Percentiles rank a stretch among this genome's conserved stretches.
Conservation (phyloP, 2,329 filamentous ascomycete genomes). For the Aulographum hederae region DNA sequence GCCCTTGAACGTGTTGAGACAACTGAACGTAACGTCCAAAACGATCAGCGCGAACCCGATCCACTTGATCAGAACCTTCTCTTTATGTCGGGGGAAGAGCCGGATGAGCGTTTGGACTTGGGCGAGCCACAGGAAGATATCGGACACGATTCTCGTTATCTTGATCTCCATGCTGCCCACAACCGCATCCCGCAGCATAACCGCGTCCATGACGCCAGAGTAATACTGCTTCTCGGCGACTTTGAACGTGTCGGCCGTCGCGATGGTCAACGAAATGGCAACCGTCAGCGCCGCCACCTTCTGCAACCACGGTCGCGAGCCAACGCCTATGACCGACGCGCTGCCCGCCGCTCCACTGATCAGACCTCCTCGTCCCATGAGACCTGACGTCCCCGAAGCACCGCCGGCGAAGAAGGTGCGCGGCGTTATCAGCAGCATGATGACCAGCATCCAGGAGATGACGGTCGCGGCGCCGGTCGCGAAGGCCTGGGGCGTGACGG, state of each 20-base stretch:
- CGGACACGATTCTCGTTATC: constrained; percentile 79
- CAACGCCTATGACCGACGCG: constrained; percentile 59
- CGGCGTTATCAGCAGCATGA: constrained; percentile 89
- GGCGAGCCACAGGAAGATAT: constrained; percentile 92
- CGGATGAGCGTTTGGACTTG: constrained; percentile 94
- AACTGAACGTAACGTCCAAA: constrained; percentile 78
- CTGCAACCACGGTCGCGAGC: constrained; percentile 85
- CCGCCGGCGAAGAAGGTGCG: constrained; percentile 81
- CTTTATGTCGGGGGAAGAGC: constrained; percentile 85
- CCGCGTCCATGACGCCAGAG: constrained; percentile 62
- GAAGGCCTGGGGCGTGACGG: constrained; percentile 82
- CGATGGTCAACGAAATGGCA: constrained; percentile 76
- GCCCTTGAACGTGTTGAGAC: constrained; percentile 68
- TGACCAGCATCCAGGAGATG: constrained; percentile 77
- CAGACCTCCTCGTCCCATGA: constrained; percentile 65
- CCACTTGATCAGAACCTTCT: constrained; percentile 99
- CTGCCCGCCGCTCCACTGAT: constrained; percentile 52
- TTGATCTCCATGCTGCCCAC: constrained; percentile 74
- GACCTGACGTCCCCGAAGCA: constrained; percentile 43
- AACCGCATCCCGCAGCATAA: constrained; percentile 56
- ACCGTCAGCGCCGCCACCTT: constrained; percentile 45
- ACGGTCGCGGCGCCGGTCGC: constrained; percentile 83
- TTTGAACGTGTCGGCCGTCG: constrained; percentile 76
- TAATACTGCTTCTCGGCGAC: constrained; percentile 71
- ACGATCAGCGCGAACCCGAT: constrained; percentile 86